Evolutionary conservation across 768 basidiomycete species (phyloP), one percentile per base, ranked within the genome.

Genomic region (Suillus decipiens): DNA sequence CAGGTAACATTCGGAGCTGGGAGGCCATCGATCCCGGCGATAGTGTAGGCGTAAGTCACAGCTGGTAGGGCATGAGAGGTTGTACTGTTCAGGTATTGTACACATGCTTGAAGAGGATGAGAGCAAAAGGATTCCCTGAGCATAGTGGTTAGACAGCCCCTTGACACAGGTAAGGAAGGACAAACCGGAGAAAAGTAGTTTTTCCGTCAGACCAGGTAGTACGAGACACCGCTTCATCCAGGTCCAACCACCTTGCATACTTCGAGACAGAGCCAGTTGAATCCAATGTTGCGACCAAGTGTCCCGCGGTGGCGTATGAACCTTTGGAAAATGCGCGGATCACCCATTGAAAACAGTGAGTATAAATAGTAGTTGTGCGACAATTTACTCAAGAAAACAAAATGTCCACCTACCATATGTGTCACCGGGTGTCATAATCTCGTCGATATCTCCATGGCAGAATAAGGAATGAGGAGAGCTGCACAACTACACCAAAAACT

Each of bases 241-340:
- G 75, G 65, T 92, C 89, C 37, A 92, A 78, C 85, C 87, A 91
- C 31, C 90, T 82, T 31, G 72, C 78, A 68, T 88, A 91, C 64
- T 83, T 76, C 1, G 72, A 67, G 12, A 70, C 66, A 5, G 59
- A 6, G 19, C 67, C 82, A 1, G 76, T 79, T 9, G 69, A 65
- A 64, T 84, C 72, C 31, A 89, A 65, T 11, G 80, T 84, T 0
- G 84, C 79, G 3, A 89, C 63, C 1, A 91, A 72, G 68, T 85
- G 81, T 6, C 89, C 89, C 7, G 90, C 86, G 6, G 85, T 85
- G 3, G 85, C 80, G 66, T 88, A 90, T 3, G 90, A 89, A 28
- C 89, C 90, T 90, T 54, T 42, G 36, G 55, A 53, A n/a, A n/a
- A 53, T 53, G 33, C 19, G 47, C n/a, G 8, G 53, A 43, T n/a